These are phyloP conservation scores for Pluteus cervinus DNA, from an alignment of 768 basidiomycete genomes.

Conservation along the genomic window DNA sequence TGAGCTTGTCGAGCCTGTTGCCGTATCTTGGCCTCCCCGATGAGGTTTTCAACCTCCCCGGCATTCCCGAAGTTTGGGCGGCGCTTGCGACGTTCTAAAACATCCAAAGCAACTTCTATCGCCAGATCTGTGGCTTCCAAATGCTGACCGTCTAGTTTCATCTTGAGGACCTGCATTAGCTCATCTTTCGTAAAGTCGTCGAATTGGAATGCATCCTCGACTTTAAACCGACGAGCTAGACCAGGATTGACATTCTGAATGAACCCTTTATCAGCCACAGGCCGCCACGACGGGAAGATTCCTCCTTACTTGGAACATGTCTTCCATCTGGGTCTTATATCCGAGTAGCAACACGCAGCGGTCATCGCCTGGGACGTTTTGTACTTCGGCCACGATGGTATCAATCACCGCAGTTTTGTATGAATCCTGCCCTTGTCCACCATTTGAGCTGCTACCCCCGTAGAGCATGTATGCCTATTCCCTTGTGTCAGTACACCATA, in stretches of 20 bases:
- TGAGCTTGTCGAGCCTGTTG: conserved; percentile 33
- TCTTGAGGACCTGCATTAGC: conserved; percentile 43
- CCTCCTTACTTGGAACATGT: conserved; percentile 62
- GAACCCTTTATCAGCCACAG: background rate
- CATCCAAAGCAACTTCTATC: conserved; percentile 49
- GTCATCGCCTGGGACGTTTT: conserved; percentile 64
- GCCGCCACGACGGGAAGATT: background rate
- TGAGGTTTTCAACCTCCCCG: conserved; percentile 59
- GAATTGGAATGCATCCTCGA: conserved; percentile 66
- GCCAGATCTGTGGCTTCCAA: conserved; percentile 50
- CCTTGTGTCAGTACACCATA: background rate
- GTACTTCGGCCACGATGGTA: conserved; percentile 70
- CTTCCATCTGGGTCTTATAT: conserved; percentile 60
- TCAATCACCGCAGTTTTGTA: conserved; percentile 69
- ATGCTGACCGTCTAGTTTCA: conserved; percentile 53
- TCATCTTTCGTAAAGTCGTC: conserved; percentile 56
- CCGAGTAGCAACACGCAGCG: conserved; percentile 61
- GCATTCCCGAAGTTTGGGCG: conserved; percentile 64
- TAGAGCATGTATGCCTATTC: conserved; percentile 72
- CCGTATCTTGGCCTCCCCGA: conserved; percentile 42
- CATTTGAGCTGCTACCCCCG: conserved; percentile 29
- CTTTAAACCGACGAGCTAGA: conserved; percentile 56
- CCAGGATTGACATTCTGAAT: conserved; percentile 66
- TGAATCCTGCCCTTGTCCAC: conserved; percentile 29
- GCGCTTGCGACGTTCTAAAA: conserved; percentile 32